Percentiles rank a stretch among this genome's conserved stretches.
Evolutionary conservation across 164 flowering plant species (phyloP).

Genomic region (Santalum album): DNA sequence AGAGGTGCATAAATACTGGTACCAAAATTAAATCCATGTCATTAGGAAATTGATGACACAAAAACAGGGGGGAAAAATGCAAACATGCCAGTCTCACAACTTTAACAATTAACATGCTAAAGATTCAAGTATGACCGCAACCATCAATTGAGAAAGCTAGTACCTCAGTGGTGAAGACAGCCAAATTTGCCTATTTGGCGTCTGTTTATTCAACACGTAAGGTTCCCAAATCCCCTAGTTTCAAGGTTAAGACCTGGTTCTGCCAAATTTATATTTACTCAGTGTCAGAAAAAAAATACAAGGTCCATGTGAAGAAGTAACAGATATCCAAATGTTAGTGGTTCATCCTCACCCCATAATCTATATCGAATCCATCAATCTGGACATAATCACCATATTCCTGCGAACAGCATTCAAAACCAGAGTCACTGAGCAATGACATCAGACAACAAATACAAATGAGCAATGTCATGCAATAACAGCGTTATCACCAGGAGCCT

Average conservation of each 20-base stretch:
- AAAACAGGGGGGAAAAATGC: too few relatives aligned
- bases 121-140: too few relatives aligned
- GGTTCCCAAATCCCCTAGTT: slow-evolving; percentile 80
- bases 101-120: too few relatives aligned
- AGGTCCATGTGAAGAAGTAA: not conserved
- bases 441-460: too few relatives aligned
- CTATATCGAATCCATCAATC: slow-evolving; percentile 85
- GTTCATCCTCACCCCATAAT: slow-evolving; percentile 67
- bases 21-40: too few relatives aligned
- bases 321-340: not conserved
- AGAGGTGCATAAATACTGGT: too few relatives aligned
- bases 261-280: slow-evolving; percentile 20
- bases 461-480: too few relatives aligned
- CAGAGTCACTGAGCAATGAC: not conserved
- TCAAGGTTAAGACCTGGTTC: slow-evolving; percentile 86
- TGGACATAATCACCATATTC: slow-evolving; percentile 85
- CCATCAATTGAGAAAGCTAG: not conserved
- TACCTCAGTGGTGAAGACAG: slow-evolving; percentile 96
- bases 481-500: too few relatives aligned
- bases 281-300: slow-evolving; percentile 1
- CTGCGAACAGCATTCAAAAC: slow-evolving; percentile 23
- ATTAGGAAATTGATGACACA: too few relatives aligned
- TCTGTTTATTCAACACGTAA: slow-evolving; percentile 87
- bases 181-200: slow-evolving; percentile 95
- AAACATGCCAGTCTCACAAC: too few relatives aligned